These are phyloP conservation scores for Talaromyces sp. DNA, from an alignment of 2,329 filamentous ascomycete genomes.

Conservation along the genomic window DNA sequence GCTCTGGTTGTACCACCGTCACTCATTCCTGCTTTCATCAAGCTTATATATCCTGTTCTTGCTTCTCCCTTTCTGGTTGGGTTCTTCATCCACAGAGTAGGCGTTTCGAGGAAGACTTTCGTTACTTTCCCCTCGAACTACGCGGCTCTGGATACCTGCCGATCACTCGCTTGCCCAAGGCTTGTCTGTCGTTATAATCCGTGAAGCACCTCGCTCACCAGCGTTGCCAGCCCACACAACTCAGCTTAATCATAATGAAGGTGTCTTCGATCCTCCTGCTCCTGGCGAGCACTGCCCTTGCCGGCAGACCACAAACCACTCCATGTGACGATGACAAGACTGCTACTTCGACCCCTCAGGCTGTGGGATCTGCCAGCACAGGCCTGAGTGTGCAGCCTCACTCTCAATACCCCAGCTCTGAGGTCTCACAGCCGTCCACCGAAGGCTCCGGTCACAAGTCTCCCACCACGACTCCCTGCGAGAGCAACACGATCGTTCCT, in stretches of 20 bases:
- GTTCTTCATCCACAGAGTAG: slow-evolving; percentile 6
- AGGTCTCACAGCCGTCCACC: no score
- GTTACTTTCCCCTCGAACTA: slow-evolving; percentile 17
- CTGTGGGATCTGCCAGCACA: not conserved
- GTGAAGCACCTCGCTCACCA: not conserved
- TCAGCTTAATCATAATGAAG: slow-evolving; percentile 14
- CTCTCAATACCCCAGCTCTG: not conserved
- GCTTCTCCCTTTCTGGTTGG: slow-evolving; percentile 13
- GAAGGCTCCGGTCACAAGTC: no score
- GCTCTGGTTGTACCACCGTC: not conserved
- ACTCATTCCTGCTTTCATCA: slow-evolving; percentile 5
- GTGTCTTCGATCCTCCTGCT: slow-evolving; percentile 14
- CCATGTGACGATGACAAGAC: slow-evolving; percentile 1
- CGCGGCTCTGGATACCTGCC: slow-evolving; percentile 6
- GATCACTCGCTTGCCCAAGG: slow-evolving; percentile 6
- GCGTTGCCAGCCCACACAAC: not conserved
- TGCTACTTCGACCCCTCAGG: not conserved
- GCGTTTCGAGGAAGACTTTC: slow-evolving; percentile 17
- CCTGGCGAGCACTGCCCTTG: slow-evolving; percentile 19
- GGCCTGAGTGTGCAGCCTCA: not conserved
- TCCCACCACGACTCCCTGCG: no score
- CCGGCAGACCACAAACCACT: slow-evolving; percentile 7
- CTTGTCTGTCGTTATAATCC: slow-evolving; percentile 18
- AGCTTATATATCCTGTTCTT: slow-evolving; percentile 6
- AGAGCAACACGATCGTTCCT: slow-evolving; percentile 15